Base-by-base conservation (phyloP, 108 stramenopile species). In the Pseudonitzschia delicatissima region DNA sequence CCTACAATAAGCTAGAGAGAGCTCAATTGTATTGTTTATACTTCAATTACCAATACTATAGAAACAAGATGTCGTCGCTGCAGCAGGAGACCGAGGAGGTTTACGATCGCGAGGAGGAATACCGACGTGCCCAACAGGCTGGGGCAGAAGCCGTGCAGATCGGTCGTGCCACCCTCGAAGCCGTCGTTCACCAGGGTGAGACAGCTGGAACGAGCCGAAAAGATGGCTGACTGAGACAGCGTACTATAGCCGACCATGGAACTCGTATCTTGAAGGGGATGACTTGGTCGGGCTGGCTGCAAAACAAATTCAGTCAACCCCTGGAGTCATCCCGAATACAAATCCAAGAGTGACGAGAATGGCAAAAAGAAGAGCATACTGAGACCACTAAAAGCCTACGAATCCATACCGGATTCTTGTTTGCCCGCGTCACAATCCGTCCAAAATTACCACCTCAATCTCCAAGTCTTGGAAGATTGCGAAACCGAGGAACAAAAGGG, bases 271-370 rank as follows among this genome's bases (percentile, higher is more conserved):
- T 87, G 34, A 50, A 69, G 32, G 80, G 80, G 11, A 87, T 87
- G 85, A 81, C 81, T 2, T 87, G 82, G 85, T 59, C 73, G 32
- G 85, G 85, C 25, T 87, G 82, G 82, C n/a, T 79, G 58, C 57
- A 68, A 39, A 87, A 87, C 63, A 81, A 67, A 62, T 79, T 87
- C 39, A 73, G 71, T 25, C 62, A 45, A 49, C 79, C 78, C 7
- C 45, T 78, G 4, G 70, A 68, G 42, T 68, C 78, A 21, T n/a
- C 77, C 77, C 13, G 47, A 45, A 53, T 52, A 67, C 45, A 28
- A 72, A 6, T 31, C n/a, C 40, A 40, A 49, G 9, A 20, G 18
- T 18, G n/a, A 20, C 29, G 28, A 45, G 7, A n/a, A 27, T 13
- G 20, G 20, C 17, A 61, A 37, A 5, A 23, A 32, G 3, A 39